A percentile compares a stretch with the other conserved stretches of the same genome.
phyloP scores from a whole-genome alignment of 495 filamentous ascomycete species.

The Hypoxylon fragiforme region DNA sequence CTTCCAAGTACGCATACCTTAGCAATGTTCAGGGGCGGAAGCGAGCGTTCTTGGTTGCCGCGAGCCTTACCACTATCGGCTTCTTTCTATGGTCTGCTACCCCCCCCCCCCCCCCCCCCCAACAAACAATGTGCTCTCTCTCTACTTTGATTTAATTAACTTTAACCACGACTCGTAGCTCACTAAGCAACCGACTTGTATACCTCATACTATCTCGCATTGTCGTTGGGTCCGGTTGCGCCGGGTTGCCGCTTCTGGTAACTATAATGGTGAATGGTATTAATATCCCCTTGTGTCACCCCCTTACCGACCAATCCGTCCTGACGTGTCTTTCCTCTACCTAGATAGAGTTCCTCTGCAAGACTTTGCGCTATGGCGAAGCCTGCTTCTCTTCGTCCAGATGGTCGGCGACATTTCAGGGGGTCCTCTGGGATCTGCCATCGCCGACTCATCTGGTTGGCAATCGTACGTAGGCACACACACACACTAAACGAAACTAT shows the following conservation, averaged over 20 bases:
- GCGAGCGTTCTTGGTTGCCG: slow-evolving; percentile 2
- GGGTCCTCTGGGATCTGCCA: neutral
- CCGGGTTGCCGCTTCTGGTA: slow-evolving; percentile 1
- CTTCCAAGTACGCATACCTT: slow-evolving; percentile 1
- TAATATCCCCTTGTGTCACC: neutral
- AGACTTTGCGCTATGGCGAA: slow-evolving; percentile 6
- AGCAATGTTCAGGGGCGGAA: slow-evolving; percentile 4
- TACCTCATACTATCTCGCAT: neutral
- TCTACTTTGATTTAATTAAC: too few species aligned
- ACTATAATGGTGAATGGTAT: slow-evolving; percentile 4
- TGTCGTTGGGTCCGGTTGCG: slow-evolving; percentile 3
- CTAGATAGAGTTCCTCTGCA: slow-evolving; percentile 4
- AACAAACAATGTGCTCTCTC: too few species aligned
- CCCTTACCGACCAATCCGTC: too few species aligned
- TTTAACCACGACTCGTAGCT: neutral
- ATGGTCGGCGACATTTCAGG: slow-evolving; percentile 4
- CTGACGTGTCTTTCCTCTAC: too few species aligned
- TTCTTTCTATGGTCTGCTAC: neutral
- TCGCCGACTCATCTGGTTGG: slow-evolving; percentile 2
- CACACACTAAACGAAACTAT: neutral
- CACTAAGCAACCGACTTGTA: neutral
- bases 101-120: too few species aligned
- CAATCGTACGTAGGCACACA: neutral
- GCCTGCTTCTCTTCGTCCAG: slow-evolving; percentile 4
- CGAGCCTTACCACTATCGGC: slow-evolving; percentile 1